Evolutionary conservation across 805 yeast species (phyloP).

Genomic region (Nakazawaea laoshanensis): DNA sequence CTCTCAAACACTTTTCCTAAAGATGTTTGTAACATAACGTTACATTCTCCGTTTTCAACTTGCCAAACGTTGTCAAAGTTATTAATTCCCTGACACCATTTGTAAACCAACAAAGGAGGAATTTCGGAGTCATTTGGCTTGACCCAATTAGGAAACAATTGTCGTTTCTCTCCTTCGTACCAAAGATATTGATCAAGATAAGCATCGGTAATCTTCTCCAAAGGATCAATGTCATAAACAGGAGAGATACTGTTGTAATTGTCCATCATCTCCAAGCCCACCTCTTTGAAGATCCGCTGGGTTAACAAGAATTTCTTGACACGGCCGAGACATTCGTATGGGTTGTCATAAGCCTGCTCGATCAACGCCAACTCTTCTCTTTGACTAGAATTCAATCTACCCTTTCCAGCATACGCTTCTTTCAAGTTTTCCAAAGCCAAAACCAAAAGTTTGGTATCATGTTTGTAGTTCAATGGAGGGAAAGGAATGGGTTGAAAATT

Average conservation of each 20-base stretch:
- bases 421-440: constrained; percentile 85
- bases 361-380: constrained; percentile 89
- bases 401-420: constrained; percentile 67
- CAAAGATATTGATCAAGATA: constrained; percentile 91
- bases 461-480: constrained; percentile 87
- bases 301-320: constrained; percentile 76
- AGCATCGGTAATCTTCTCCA: constrained; percentile 94
- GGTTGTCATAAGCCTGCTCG: constrained; percentile 95
- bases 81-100: constrained; percentile 90
- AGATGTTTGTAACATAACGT: constrained; percentile 76
- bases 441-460: constrained; percentile 84
- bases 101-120: constrained; percentile 85
- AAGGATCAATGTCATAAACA: constrained; percentile 80
- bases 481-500: constrained; percentile 84
- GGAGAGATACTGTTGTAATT: constrained; percentile 79
- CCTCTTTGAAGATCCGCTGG: constrained; percentile 89
- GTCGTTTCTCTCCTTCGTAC: constrained; percentile 88
- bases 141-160: constrained; percentile 90
- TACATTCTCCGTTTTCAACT: constrained; percentile 60
- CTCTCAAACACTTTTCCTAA: constrained; percentile 71
- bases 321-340: constrained; percentile 84
- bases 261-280: constrained; percentile 83
- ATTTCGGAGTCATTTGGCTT: constrained; percentile 93
- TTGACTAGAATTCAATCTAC: constrained; percentile 76
- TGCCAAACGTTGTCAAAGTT: constrained; percentile 77